Evolutionary conservation across 2,329 filamentous ascomycete genomes (phyloP).

Genomic region (Cercospora sp.): DNA sequence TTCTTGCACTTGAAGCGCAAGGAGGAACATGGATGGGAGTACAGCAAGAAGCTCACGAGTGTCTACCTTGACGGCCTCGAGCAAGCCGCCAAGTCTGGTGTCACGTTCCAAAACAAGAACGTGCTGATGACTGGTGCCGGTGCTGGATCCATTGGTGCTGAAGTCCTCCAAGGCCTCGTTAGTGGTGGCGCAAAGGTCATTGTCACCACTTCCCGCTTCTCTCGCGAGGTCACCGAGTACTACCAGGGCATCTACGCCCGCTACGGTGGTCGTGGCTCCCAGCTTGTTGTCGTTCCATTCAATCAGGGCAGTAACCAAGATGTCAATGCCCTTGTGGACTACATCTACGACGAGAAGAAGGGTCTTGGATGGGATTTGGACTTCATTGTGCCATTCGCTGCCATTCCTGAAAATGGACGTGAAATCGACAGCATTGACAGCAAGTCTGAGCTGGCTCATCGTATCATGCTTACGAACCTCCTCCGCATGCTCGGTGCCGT

Average conservation of each 20-base stretch:
- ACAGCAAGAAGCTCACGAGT: slow-evolving; percentile 97
- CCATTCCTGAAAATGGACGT: slow-evolving; percentile 95
- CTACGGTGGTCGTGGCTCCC: slow-evolving; percentile 88
- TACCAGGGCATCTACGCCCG: slow-evolving; percentile 98
- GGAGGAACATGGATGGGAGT: slow-evolving; percentile 92
- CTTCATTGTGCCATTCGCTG: slow-evolving; percentile 92
- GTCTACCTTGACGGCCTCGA: slow-evolving; percentile 90
- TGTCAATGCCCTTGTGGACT: slow-evolving; percentile 87
- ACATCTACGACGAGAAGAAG: slow-evolving; percentile 95
- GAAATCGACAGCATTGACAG: slow-evolving; percentile 97
- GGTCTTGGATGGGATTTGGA: slow-evolving; percentile 98
- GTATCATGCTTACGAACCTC: slow-evolving; percentile 98
- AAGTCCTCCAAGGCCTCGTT: slow-evolving; percentile 92
- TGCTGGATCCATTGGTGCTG: slow-evolving; percentile 94
- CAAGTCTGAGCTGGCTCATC: slow-evolving; percentile 94
- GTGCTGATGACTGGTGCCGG: slow-evolving; percentile 98
- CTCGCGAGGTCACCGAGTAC: slow-evolving; percentile 96
- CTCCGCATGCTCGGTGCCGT: slow-evolving; percentile 85
- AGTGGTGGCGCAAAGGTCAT: slow-evolving; percentile 95
- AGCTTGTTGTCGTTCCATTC: slow-evolving; percentile 97
- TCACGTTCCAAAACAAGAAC: slow-evolving; percentile 93
- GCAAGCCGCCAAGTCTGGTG: slow-evolving; percentile 79
- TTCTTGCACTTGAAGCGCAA: slow-evolving; percentile 97
- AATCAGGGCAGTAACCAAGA: slow-evolving; percentile 99
- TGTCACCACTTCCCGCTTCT: slow-evolving; percentile 95